phyloP scores from a whole-genome alignment of 257 asterid genomes.

The Solanum arcanum region DNA sequence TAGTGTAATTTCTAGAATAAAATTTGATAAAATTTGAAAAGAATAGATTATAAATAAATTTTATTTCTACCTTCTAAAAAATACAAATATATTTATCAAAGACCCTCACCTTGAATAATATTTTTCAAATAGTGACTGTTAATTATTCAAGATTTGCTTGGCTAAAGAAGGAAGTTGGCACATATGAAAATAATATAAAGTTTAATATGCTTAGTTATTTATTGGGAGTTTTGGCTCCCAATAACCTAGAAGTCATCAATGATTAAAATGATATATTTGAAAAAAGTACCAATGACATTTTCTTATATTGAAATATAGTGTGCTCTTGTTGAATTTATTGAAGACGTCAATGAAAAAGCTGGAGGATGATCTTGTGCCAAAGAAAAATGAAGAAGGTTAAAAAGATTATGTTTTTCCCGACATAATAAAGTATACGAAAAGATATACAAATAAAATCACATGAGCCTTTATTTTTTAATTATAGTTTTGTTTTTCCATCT shows the following conservation, averaged over 20 bases:
- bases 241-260: background rate
- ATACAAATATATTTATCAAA: background rate
- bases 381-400: no score
- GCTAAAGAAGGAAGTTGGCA: background rate
- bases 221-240: background rate
- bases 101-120: background rate
- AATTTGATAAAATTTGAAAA: background rate
- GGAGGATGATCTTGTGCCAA: background rate
- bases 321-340: background rate
- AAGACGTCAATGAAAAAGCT: background rate
- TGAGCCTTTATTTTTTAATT: no score
- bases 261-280: background rate
- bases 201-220: background rate
- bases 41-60: background rate
- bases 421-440: background rate
- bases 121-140: background rate
- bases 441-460: background rate
- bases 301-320: background rate
- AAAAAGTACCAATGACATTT: background rate
- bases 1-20: background rate
- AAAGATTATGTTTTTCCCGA: no score
- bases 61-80: background rate
- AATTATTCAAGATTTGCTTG: background rate
- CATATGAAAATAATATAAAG: background rate
- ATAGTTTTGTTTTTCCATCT: no score